These are phyloP conservation scores for Erodium maritimum DNA, from an alignment of 345 rosid genomes.

Conservation along the genomic window DNA sequence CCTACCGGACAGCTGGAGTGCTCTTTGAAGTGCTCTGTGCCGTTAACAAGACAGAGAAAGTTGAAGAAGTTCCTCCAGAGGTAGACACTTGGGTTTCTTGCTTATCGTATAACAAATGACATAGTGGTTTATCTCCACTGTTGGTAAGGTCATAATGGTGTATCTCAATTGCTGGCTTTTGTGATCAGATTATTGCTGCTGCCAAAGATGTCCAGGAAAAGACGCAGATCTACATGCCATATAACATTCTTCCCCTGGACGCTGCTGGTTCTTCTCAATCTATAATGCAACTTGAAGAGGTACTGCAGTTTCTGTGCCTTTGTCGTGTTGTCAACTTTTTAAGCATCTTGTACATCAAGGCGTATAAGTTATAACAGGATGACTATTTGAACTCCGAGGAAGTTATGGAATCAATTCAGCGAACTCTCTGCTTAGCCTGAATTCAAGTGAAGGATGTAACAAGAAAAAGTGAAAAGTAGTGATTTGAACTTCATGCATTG, in stretches of 20 bases:
- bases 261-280: slow-evolving; percentile 92
- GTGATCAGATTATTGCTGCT: slow-evolving; percentile 83
- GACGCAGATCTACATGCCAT: slow-evolving; percentile 92
- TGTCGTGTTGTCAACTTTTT: slow-evolving; percentile 3
- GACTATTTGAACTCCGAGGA: background rate
- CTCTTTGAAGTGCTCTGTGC: slow-evolving; percentile 98
- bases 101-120: background rate
- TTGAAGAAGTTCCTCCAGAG: slow-evolving; percentile 99
- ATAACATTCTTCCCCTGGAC: slow-evolving; percentile 92
- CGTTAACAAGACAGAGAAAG: slow-evolving; percentile 93
- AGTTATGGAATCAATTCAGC: no score
- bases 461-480: background rate
- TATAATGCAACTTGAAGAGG: slow-evolving; percentile 96
- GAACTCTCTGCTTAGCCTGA: no score
- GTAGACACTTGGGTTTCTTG: slow-evolving; percentile 15
- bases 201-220: slow-evolving; percentile 98
- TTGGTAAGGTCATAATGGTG: background rate
- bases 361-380: background rate
- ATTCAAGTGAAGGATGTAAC: background rate
- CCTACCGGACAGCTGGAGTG: slow-evolving; percentile 95
- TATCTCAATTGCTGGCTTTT: background rate
- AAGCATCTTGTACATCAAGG: no score
- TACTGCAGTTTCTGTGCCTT: slow-evolving; percentile 11
- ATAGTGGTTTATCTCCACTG: background rate
- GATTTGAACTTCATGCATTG: background rate